These are phyloP conservation scores for Penicillium capsulatum DNA, from an alignment of 2,329 filamentous ascomycete species.

Conservation along the genomic window DNA sequence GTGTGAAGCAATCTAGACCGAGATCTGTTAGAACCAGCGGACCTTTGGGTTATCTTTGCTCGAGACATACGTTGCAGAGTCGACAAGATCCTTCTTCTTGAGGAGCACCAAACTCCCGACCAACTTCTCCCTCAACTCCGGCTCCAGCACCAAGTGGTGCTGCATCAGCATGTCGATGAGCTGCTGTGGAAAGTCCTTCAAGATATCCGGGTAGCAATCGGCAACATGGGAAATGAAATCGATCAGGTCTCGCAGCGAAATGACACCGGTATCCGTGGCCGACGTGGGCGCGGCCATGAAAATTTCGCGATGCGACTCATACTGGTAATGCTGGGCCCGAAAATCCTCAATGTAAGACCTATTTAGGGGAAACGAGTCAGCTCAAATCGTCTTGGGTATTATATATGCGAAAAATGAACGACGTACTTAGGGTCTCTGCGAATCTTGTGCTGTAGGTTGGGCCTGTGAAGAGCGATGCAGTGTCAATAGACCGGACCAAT, in stretches of 20 bases:
- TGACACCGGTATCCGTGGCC: constrained; percentile 70
- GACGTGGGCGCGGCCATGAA: constrained; percentile 80
- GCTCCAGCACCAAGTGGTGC: constrained; percentile 77
- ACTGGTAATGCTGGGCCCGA: constrained; percentile 80
- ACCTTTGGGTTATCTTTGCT: background rate
- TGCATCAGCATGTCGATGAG: constrained; percentile 74
- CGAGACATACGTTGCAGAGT: constrained; percentile 61
- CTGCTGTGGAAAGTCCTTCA: constrained; percentile 70
- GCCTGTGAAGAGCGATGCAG: constrained; percentile 44
- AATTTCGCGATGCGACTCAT: constrained; percentile 84
- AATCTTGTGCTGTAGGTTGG: constrained; percentile 89
- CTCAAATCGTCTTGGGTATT: background rate
- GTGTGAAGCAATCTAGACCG: constrained; percentile 65
- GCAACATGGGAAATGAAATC: constrained; percentile 92
- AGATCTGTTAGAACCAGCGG: background rate
- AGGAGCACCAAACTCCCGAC: constrained; percentile 85
- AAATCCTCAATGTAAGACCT: constrained; percentile 90
- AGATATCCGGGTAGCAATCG: constrained; percentile 84
- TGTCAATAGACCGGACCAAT: constrained; percentile 21
- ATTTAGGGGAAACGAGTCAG: constrained; percentile 8
- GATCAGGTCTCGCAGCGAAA: constrained; percentile 84
- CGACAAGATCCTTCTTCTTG: constrained; percentile 85
- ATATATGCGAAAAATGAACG: background rate
- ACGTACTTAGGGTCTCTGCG: constrained; percentile 73
- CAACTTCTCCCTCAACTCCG: constrained; percentile 87